These are phyloP conservation scores for Eucalyptus regnans DNA, from an alignment of 345 rosid genomes.

Conservation along the genomic window DNA sequence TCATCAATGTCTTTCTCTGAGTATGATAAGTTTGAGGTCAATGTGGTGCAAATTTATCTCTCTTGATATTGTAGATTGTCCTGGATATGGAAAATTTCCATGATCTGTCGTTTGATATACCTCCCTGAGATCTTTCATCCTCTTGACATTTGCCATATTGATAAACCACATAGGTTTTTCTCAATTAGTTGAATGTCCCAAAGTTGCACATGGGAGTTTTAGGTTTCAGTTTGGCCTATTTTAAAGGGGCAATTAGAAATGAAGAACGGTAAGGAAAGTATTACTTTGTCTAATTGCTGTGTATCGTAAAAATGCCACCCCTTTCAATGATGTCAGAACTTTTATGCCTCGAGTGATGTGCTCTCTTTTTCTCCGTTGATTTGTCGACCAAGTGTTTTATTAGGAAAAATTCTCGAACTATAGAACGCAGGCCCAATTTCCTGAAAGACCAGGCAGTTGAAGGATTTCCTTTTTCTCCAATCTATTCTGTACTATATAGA, in stretches of 20 bases:
- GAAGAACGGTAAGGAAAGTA: neutral
- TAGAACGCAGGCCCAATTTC: neutral
- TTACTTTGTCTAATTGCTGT: neutral
- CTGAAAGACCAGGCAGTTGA: neutral
- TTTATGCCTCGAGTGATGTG: neutral
- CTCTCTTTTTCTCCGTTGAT: neutral
- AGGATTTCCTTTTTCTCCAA: neutral
- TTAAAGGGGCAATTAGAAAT: neutral
- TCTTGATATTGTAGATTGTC: neutral
- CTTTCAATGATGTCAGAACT: neutral
- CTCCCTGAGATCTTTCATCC: neutral
- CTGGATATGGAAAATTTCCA: neutral
- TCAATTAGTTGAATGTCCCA: neutral
- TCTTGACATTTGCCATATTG: neutral
- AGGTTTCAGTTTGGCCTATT: neutral
- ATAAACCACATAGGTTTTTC: neutral
- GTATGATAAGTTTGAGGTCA: neutral
- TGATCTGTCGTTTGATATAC: neutral
- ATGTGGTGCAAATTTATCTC: neutral
- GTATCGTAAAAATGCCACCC: neutral
- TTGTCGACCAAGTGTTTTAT: neutral
- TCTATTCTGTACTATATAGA: neutral
- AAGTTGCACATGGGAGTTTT: neutral
- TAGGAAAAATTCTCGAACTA: neutral
- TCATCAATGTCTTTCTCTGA: neutral